Evolutionary conservation across 1,284 basidiomycete species (phyloP), one percentile per base, ranked within the genome.

Genomic region (Malassezia nana): DNA sequence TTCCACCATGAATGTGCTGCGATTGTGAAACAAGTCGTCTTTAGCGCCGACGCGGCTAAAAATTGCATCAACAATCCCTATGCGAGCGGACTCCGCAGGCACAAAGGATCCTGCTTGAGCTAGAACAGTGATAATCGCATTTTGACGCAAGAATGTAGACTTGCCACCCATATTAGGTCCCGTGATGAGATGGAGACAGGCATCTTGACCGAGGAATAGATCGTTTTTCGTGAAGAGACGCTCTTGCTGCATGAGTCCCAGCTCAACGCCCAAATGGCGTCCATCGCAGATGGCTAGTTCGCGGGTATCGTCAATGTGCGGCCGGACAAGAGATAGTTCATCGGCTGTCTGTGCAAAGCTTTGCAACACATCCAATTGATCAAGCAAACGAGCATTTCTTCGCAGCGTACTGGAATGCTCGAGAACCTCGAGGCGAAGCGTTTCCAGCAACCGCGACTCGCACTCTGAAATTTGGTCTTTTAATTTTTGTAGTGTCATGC

Each of bases 141-240:
- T 87, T 72, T 95, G 91, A 13, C 92, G 85, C 16, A 99, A 79
- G 28, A 88, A 80, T 0, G 92, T 96, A 1, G 87, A 91, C 75
- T 99, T 96, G 45, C 66, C 88, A 82, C 38, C 87, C 89, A 95
- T 95, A 69, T 96, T 96, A 0, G 92, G 92, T 0, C 92, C 92
- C 1, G 91, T 96, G 62, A 96, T 85, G 45, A 94, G 72, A 55
- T 83, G 78, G 4, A 95, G 67, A 22, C 81, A 82, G 9, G 83
- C 81, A 6, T 76, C 67, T 0, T 81, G 76, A 3, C 78, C 57
- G 71, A 94, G 79, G 18, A 76, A 60, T 13, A 89, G 79, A 2
- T 84, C 83, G 74, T 96, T 98, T 0, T 88, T 83, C 1, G 58
- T 58, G 38, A 63, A 64, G 6, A 60, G 29, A 0, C 62, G 51